These are phyloP conservation scores for Arthroderma uncinatum DNA, from an alignment of 2,329 filamentous ascomycete genomes.

Conservation along the genomic window DNA sequence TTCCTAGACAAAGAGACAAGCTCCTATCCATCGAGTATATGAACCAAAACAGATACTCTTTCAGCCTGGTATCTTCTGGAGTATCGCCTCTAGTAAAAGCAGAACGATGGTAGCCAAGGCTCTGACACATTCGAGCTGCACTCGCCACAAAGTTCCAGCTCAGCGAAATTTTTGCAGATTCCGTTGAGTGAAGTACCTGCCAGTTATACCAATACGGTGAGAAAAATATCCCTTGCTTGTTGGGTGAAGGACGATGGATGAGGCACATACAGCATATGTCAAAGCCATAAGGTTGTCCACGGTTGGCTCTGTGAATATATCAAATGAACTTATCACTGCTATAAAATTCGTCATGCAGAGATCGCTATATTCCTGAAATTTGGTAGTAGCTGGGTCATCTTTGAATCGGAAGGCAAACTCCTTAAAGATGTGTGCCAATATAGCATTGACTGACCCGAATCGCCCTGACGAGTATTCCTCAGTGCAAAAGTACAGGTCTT, in stretches of 20 bases:
- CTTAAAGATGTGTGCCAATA: conserved; percentile 30
- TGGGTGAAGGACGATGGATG: conserved; percentile 14
- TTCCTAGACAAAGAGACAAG: conserved; percentile 49
- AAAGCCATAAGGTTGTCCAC: conserved; percentile 49
- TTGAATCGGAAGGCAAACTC: conserved; percentile 21
- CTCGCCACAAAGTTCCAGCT: conserved; percentile 53
- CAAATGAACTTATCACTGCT: conserved; percentile 38
- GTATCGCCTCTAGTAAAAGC: conserved; percentile 19
- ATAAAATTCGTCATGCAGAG: conserved; percentile 38
- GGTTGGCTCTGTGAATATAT: conserved; percentile 46
- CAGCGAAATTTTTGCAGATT: conserved; percentile 50
- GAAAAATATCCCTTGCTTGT: neutral
- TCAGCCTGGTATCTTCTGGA: conserved; percentile 20
- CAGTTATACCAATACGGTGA: neutral
- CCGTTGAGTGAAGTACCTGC: conserved; percentile 51
- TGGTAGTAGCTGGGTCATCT: conserved; percentile 17
- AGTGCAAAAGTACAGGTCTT: conserved; percentile 34
- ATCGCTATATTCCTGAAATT: conserved; percentile 23
- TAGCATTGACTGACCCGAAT: conserved; percentile 32
- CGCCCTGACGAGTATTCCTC: conserved; percentile 32
- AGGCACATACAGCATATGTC: conserved; percentile 41
- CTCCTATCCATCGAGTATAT: conserved; percentile 50
- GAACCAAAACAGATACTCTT: conserved; percentile 43
- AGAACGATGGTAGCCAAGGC: conserved; percentile 49
- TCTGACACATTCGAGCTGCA: conserved; percentile 51